Base-by-base conservation (phyloP, 768 basidiomycete species). In the Imleria badia region DNA sequence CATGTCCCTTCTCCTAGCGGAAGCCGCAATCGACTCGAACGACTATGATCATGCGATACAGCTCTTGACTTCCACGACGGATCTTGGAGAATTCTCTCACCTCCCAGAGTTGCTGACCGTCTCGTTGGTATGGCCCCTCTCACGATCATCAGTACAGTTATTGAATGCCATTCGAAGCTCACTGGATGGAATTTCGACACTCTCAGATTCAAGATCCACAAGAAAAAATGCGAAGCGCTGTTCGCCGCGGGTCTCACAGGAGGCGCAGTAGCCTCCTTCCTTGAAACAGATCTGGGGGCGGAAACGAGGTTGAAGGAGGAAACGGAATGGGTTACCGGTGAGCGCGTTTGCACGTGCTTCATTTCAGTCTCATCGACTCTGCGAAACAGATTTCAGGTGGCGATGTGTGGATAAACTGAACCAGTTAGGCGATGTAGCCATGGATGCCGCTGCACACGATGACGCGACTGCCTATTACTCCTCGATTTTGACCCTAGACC, bases 171-270 rank as follows among this genome's bases (percentile, higher is more conserved):
- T 15, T 26, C 9, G 10, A 58, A 61, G 60, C 54, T 62, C 22
- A 48, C 60, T 17, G 60, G 60, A 11, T 62, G 60, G 60, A 43
- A 54, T 34, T 62, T 62, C 9, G 19, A 48, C 23, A 6, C 22
- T 30, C 45, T 62, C 11, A 46, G 34, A 31, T 62, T 58, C 29
- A 36, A 45, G 33, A 23, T 62, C 10, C 15, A 39, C 26, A 48
- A 23, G 20, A 36, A 11, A 30, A 62, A 51, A 23, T 62, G 56
- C 2, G 52, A 62, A 31, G 52, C 36, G 1, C 22, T 54, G 20
- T 36, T 52, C 35, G 49, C 51, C 11, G 46, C 61, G 1, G 53
- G 53, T 3, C 52, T 43, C 12, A 17, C 15, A 1, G 22, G 7
- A 7, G 56, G 5, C 5, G 52, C 60, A 14, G 45, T 50, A 20